Evolutionary conservation across 805 yeast species (phyloP).

Genomic region (Starmerella apis): DNA sequence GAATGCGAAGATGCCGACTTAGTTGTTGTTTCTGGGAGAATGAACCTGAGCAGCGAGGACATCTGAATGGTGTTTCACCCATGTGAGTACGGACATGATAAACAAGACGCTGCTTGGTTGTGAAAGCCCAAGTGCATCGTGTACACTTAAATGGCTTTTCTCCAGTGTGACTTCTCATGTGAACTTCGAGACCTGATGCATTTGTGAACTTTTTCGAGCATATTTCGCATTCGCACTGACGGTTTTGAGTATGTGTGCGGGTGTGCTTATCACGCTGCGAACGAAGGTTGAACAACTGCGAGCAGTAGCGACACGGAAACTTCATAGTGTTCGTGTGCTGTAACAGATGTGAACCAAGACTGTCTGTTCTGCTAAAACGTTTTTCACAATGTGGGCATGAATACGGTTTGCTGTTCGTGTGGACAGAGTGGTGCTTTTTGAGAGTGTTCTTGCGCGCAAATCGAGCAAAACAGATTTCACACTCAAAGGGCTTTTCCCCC

Average conservation of each 20-base stretch:
- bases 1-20: constrained; percentile 3
- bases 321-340: not conserved
- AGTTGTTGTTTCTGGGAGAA: constrained; percentile 5
- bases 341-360: constrained; percentile 1
- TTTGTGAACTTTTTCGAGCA: constrained; percentile 73
- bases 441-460: constrained; percentile 8
- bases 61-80: constrained; percentile 3
- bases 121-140: constrained; percentile 5
- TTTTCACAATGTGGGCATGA: not conserved
- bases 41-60: not conserved
- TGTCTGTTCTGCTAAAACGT: not conserved
- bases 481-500: constrained; percentile 5
- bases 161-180: constrained; percentile 71
- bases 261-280: constrained; percentile 3
- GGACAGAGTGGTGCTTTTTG: constrained; percentile 3
- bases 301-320: constrained; percentile 4
- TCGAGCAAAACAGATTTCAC: not conserved
- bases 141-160: constrained; percentile 60
- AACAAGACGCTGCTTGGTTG: constrained; percentile 1
- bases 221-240: constrained; percentile 1
- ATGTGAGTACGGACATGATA: constrained; percentile 1
- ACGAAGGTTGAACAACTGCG: constrained; percentile 2
- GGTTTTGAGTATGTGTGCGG: constrained; percentile 2
- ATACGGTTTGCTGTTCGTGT: not conserved
- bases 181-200: constrained; percentile 74